phyloP scores from a whole-genome alignment of 345 rosid genomes.

The Melaleuca quinquenervia region DNA sequence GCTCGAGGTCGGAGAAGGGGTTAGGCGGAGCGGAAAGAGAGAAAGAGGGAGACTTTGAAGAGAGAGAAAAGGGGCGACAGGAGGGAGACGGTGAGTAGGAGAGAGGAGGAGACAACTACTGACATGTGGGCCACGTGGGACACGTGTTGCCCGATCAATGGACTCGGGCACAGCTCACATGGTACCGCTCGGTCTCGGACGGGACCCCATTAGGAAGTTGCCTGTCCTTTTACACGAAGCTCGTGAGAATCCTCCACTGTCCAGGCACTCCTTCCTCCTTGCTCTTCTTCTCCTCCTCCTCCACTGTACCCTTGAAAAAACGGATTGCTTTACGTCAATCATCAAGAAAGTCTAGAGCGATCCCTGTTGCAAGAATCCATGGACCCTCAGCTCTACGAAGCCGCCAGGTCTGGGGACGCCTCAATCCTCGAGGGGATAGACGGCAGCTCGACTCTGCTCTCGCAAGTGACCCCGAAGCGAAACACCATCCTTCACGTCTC shows the following conservation, averaged over 20 bases:
- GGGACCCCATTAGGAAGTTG: background rate
- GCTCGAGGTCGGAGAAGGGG: too few species aligned
- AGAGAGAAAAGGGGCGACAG: too few species aligned
- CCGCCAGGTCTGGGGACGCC: constrained; percentile 7
- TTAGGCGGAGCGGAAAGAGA: too few species aligned
- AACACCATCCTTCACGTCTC: constrained; percentile 15
- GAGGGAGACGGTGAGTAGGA: too few species aligned
- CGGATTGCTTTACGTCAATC: background rate
- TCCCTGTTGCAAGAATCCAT: background rate
- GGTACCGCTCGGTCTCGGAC: too few species aligned
- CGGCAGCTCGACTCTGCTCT: background rate
- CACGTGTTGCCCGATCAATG: too few species aligned
- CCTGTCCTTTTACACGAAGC: background rate
- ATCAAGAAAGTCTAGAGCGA: background rate
- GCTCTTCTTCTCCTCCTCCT: fast-evolving
- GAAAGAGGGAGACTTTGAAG: too few species aligned
- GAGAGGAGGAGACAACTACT: too few species aligned
- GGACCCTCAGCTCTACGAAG: constrained; percentile 10
- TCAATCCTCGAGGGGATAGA: background rate
- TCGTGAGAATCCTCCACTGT: background rate
- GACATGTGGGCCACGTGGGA: too few species aligned
- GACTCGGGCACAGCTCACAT: too few species aligned
- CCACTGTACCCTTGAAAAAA: too few species aligned
- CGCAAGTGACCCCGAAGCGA: constrained; percentile 2
- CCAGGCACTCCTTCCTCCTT: background rate